Evolutionary conservation across 441 rosid species (phyloP).

Genomic region (Croton laevigatus): DNA sequence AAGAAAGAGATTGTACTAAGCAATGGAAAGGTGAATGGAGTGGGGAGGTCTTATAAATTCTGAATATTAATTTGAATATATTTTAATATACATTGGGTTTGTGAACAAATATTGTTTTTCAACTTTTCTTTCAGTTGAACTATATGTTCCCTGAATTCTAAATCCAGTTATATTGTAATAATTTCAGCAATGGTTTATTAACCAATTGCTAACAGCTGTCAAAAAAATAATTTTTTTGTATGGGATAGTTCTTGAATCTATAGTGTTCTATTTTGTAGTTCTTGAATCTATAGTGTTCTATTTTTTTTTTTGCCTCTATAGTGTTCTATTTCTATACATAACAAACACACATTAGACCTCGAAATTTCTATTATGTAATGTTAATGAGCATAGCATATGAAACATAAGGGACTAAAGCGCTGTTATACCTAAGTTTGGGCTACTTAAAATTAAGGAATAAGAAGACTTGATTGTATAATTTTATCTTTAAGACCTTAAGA

Average conservation of each 20-base stretch:
- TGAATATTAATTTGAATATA: too few species aligned
- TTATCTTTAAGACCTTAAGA: background rate
- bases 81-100: too few species aligned
- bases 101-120: background rate
- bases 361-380: background rate
- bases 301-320: too few species aligned
- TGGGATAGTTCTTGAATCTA: background rate
- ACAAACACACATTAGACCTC: background rate
- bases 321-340: background rate
- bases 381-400: background rate
- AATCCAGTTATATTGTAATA: background rate
- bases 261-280: background rate
- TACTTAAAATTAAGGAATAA: background rate
- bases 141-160: background rate
- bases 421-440: background rate
- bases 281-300: background rate
- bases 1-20: too few species aligned
- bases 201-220: background rate
- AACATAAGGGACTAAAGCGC: background rate
- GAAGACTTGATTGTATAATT: background rate
- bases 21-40: too few species aligned
- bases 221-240: background rate
- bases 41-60: too few species aligned
- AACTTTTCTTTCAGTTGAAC: background rate
- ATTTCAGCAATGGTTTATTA: background rate